Conservation (phyloP, 148 eudicot species). For the Dianthus caryophyllus region DNA sequence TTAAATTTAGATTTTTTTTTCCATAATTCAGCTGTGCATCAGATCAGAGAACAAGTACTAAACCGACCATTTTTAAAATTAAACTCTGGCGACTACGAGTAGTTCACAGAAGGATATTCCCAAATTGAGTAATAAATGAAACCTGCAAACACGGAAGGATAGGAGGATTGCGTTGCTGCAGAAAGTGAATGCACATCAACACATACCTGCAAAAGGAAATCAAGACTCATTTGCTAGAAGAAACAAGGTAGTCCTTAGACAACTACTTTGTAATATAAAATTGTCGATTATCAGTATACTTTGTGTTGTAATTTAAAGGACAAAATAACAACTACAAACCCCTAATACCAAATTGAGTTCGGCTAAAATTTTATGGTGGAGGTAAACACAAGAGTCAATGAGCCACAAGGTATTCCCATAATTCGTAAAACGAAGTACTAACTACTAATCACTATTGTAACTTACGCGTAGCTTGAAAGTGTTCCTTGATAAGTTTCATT, state of each 20-base stretch:
- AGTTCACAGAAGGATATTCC: background rate
- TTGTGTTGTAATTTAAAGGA: no score
- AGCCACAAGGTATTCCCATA: background rate
- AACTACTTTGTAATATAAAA: background rate
- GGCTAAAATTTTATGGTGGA: background rate
- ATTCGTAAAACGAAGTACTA: background rate
- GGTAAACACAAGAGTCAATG: background rate
- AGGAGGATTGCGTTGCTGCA: constrained; percentile 85
- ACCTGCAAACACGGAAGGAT: constrained; percentile 98
- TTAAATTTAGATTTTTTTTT: no score
- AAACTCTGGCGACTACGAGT: background rate
- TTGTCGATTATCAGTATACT: background rate
- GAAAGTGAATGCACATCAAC: constrained; percentile 92
- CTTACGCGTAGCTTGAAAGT: constrained; percentile 97
- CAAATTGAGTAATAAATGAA: background rate
- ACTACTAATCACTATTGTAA: constrained; percentile 12
- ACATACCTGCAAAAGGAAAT: constrained; percentile 66
- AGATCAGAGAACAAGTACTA: constrained; percentile 2
- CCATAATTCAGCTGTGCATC: background rate
- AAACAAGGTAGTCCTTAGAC: background rate
- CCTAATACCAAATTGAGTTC: no score
- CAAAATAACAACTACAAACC: background rate
- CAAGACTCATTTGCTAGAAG: constrained; percentile 4
- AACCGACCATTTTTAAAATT: background rate
- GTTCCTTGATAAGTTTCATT: constrained; percentile 97